Evolutionary conservation across 768 basidiomycete species (phyloP).

Genomic region (Amanita fuliginea): DNA sequence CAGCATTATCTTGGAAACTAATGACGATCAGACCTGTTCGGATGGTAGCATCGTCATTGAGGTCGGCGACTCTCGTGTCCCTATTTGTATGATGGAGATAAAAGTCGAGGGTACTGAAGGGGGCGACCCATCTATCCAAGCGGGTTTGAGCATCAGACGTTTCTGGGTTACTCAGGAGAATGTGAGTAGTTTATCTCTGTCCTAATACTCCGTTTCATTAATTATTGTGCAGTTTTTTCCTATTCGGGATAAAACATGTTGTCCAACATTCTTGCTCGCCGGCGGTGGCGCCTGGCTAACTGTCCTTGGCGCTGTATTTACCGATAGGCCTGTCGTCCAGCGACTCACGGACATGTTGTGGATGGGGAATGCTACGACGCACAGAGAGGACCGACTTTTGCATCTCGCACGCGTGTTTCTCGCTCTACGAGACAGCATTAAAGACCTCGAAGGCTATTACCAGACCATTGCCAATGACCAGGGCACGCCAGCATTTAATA

Average conservation of each 20-base stretch:
- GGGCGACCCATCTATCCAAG: conserved; percentile 20
- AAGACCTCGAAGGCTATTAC: conserved; percentile 9
- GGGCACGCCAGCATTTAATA: neutral
- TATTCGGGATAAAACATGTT: conserved; percentile 11
- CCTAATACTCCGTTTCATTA: neutral
- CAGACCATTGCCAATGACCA: conserved; percentile 1
- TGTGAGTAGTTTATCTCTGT: neutral
- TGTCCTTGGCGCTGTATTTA: conserved; percentile 8
- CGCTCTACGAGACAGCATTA: conserved; percentile 10
- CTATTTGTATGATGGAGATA: conserved; percentile 13
- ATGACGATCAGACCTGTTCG: neutral
- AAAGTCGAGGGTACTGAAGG: conserved; percentile 17
- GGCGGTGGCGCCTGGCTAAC: conserved; percentile 12
- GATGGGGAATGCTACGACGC: conserved; percentile 11
- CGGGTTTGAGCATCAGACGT: conserved; percentile 12
- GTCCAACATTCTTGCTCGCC: conserved; percentile 22
- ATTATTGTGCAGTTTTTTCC: neutral
- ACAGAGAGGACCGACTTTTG: conserved; percentile 12
- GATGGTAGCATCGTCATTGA: neutral
- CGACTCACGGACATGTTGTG: conserved; percentile 13
- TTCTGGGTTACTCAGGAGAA: conserved; percentile 4
- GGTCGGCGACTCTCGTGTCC: conserved; percentile 1
- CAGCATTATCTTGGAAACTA: neutral
- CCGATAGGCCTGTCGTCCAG: conserved; percentile 13
- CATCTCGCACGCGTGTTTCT: conserved; percentile 7